A percentile compares a stretch with the other conserved stretches of the same genome.
These are phyloP conservation scores for Annulohypoxylon maeteangense DNA, from an alignment of 495 filamentous ascomycete genomes.

Conservation along the genomic window DNA sequence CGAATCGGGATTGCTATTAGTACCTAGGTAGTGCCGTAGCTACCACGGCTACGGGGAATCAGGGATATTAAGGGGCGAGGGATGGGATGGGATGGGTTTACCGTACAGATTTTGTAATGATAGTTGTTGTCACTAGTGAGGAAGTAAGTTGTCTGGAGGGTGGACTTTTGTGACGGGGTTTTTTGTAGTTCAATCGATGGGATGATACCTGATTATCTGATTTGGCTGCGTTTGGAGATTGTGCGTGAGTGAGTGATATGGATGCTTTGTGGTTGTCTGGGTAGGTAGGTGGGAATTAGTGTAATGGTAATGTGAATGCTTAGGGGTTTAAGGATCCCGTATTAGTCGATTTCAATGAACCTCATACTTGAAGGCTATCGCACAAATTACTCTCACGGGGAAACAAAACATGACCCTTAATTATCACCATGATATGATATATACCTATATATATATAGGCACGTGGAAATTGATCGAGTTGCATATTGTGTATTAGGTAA, in stretches of 20 bases:
- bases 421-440: too few relatives aligned
- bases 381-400: too few relatives aligned
- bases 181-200: slow-evolving; percentile 26
- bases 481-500: too few relatives aligned
- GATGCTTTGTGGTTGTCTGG: too few relatives aligned
- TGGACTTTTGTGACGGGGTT: slow-evolving; percentile 9
- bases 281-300: neutral
- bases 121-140: slow-evolving; percentile 18
- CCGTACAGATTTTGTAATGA: slow-evolving; percentile 38
- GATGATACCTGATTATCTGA: slow-evolving; percentile 8
- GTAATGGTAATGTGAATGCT: neutral
- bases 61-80: neutral
- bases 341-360: too few relatives aligned
- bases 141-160: neutral
- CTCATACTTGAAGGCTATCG: too few relatives aligned
- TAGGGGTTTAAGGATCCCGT: neutral
- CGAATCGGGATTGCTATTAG: neutral
- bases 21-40: neutral
- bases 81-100: slow-evolving; percentile 3
- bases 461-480: too few relatives aligned
- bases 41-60: neutral
- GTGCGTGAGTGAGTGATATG: neutral
- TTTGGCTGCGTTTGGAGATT: neutral
- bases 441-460: too few relatives aligned
- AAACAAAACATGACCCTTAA: too few relatives aligned